phyloP scores from a whole-genome alignment of 257 asterid species.

The Forsythia viridissima region DNA sequence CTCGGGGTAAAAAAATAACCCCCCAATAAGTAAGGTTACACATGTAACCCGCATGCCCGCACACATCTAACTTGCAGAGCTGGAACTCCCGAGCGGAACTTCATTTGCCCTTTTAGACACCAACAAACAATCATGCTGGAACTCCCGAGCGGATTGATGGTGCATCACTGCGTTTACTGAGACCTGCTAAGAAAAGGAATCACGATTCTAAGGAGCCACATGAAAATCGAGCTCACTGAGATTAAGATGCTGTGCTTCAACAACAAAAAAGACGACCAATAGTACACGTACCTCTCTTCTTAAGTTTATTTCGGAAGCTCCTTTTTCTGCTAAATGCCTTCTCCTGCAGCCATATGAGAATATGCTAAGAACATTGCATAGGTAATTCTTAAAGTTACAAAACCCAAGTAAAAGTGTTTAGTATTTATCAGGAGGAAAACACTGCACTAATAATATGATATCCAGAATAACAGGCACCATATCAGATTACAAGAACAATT shows the following conservation, averaged over 20 bases:
- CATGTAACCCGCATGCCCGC: background rate
- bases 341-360: conserved; percentile 59
- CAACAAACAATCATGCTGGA: background rate
- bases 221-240: too few relatives aligned
- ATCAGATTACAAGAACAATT: background rate
- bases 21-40: background rate
- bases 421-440: background rate
- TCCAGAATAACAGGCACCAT: background rate
- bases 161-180: conserved; percentile 27
- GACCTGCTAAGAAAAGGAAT: conserved; percentile 20
- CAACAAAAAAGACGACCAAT: background rate
- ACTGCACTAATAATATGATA: background rate
- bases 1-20: background rate
- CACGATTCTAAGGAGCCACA: background rate
- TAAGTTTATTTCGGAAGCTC: conserved; percentile 87
- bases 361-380: background rate
- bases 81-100: too few relatives aligned
- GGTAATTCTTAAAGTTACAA: background rate
- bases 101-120: background rate
- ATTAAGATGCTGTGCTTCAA: background rate
- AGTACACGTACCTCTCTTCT: conserved; percentile 59
- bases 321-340: conserved; percentile 94
- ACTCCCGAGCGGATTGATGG: conserved; percentile 24
- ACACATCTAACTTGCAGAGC: background rate
- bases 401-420: background rate